Percentiles rank a stretch among this genome's conserved stretches.
These are phyloP conservation scores for Mrakia gelida DNA, from an alignment of 768 basidiomycete species.

Conservation along the genomic window DNA sequence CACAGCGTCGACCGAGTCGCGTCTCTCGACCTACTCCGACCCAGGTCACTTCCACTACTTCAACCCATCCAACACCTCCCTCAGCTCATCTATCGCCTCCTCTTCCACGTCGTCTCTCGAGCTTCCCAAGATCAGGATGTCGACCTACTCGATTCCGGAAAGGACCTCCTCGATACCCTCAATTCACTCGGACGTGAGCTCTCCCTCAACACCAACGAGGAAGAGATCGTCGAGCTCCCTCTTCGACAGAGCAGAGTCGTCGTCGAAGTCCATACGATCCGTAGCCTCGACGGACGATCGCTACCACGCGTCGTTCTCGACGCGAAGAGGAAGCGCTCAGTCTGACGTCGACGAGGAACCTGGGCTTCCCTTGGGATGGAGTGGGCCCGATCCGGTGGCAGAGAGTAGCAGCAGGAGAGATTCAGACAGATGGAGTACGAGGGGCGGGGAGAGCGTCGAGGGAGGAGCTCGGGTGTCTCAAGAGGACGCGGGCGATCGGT, in stretches of 20 bases:
- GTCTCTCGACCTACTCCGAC: conserved; percentile 6
- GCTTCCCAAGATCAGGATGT: conserved; percentile 4
- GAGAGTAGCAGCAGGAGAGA: neutral
- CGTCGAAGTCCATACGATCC: neutral
- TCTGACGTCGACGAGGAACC: neutral
- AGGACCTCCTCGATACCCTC: neutral
- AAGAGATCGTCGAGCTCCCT: conserved; percentile 4
- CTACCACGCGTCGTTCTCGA: neutral
- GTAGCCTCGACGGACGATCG: neutral
- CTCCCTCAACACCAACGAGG: neutral
- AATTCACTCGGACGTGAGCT: neutral
- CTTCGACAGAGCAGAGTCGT: conserved; percentile 5
- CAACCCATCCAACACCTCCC: neutral
- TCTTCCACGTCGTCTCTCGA: conserved; percentile 5
- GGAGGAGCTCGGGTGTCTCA: conserved; percentile 2
- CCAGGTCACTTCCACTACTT: neutral
- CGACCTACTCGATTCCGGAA: neutral
- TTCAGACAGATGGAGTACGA: neutral
- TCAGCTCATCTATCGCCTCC: neutral
- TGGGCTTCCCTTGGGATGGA: neutral
- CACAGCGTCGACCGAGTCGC: neutral
- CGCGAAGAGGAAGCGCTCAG: neutral
- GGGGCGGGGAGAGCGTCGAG: neutral
- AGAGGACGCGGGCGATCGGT: neutral
- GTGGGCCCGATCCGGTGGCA: neutral